Evolutionary conservation across 495 filamentous ascomycete genomes (phyloP).

Genomic region (Hypoxylon intermedium): DNA sequence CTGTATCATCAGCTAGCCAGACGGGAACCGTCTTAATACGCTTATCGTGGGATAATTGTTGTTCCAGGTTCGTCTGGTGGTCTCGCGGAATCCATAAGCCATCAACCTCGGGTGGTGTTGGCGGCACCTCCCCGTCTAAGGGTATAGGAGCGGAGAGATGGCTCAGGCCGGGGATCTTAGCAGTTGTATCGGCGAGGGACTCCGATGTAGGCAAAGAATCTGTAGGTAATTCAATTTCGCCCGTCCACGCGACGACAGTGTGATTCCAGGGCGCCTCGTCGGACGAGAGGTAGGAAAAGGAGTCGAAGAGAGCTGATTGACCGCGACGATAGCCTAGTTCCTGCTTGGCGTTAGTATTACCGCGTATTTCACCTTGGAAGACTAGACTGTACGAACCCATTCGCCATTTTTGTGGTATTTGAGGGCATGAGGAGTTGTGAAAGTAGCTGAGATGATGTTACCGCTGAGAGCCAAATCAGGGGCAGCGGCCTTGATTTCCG

Average conservation of each 20-base stretch:
- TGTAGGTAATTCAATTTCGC: constrained; percentile 72
- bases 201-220: constrained; percentile 50
- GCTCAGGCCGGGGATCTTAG: constrained; percentile 52
- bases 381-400: constrained; percentile 66
- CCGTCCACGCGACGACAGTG: constrained; percentile 89
- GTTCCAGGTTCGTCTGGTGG: constrained; percentile 73
- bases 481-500: constrained; percentile 65
- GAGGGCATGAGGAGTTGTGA: constrained; percentile 80
- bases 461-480: constrained; percentile 77
- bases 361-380: not conserved
- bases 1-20: constrained; percentile 78
- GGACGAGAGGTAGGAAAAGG: constrained; percentile 82
- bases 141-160: constrained; percentile 76
- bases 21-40: constrained; percentile 74
- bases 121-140: constrained; percentile 63
- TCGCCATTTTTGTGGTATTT: constrained; percentile 69
- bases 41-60: constrained; percentile 69
- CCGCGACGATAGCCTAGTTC: constrained; percentile 78
- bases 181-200: constrained; percentile 52
- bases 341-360: constrained; percentile 47
- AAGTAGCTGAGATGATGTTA: constrained; percentile 84
- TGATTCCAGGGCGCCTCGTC: constrained; percentile 80
- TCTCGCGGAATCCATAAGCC: constrained; percentile 67
- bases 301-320: constrained; percentile 87
- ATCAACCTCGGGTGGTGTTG: constrained; percentile 64